Conservation (phyloP, 306 rosid genomes). For the Hippophae gyantsensis region DNA sequence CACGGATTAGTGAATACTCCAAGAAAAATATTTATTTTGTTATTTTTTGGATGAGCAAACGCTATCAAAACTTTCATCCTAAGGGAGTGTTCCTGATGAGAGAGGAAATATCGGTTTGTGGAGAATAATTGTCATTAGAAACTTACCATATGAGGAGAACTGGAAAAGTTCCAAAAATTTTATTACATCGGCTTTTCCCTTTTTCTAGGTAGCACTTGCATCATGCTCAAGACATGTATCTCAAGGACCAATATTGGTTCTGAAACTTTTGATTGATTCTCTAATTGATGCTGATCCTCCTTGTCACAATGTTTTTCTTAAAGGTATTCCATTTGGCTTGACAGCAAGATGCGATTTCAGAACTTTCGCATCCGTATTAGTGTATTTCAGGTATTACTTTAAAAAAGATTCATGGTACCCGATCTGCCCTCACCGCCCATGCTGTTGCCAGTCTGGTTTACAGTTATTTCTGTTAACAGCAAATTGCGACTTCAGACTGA, state of each 20-base stretch:
- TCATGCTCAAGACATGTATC: slow-evolving; percentile 15
- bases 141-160: slow-evolving; percentile 78
- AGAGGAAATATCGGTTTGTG: slow-evolving; percentile 67
- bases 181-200: slow-evolving; percentile 87
- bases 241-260: slow-evolving; percentile 8
- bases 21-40: slow-evolving; percentile 76
- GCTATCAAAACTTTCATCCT: slow-evolving; percentile 49
- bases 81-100: slow-evolving; percentile 66
- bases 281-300: neutral
- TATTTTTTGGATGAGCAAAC: slow-evolving; percentile 80
- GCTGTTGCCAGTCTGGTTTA: no score
- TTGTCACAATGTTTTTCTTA: slow-evolving; percentile 9
- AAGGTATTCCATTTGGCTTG: slow-evolving; percentile 97
- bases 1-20: slow-evolving; percentile 80
- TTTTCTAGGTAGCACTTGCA: slow-evolving; percentile 52
- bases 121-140: slow-evolving; percentile 61
- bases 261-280: slow-evolving; percentile 9
- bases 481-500: slow-evolving; percentile 56
- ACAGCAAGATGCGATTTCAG: slow-evolving; percentile 50
- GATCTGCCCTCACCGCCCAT: no score
- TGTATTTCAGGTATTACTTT: no score
- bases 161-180: slow-evolving; percentile 92
- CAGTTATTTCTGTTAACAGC: no score
- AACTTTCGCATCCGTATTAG: no score
- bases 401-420: no score